Percentiles rank a stretch among this genome's conserved stretches.
phyloP scores from a whole-genome alignment of 805 yeast species.

The Candida boidinii region DNA sequence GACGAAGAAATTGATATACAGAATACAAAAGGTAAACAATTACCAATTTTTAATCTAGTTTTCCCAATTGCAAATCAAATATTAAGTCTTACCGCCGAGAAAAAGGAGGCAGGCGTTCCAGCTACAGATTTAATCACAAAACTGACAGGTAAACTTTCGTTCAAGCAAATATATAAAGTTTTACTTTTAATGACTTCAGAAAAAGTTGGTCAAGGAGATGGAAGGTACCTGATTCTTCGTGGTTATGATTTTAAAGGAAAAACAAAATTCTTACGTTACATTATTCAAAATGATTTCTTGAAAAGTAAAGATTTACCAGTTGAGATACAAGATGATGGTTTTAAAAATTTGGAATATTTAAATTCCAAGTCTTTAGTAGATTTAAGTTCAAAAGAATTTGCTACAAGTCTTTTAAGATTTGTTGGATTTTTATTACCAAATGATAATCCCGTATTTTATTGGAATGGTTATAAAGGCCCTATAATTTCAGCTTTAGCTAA shows the following conservation, averaged over 20 bases:
- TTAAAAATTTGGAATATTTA: neutral
- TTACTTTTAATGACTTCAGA: constrained; percentile 8
- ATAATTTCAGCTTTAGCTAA: neutral
- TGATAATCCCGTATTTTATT: constrained; percentile 4
- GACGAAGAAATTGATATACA: constrained; percentile 22
- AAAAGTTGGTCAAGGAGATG: constrained; percentile 9
- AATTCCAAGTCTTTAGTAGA: constrained; percentile 7
- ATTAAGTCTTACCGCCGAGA: constrained; percentile 33
- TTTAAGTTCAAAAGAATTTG: constrained; percentile 7
- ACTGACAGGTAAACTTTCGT: constrained; percentile 48
- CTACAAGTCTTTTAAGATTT: constrained; percentile 5
- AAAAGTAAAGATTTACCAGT: constrained; percentile 19
- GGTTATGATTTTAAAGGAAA: constrained; percentile 71
- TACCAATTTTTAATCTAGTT: constrained; percentile 37
- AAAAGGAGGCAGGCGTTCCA: constrained; percentile 46
- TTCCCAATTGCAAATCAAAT: constrained; percentile 63
- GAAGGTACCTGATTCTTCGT: constrained; percentile 38
- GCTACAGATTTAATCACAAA: constrained; percentile 42
- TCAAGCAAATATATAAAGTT: constrained; percentile 18
- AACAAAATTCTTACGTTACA: constrained; percentile 60
- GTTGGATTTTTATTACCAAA: constrained; percentile 5
- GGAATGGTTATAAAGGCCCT: constrained; percentile 11
- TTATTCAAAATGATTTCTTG: constrained; percentile 34
- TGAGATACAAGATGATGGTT: neutral
- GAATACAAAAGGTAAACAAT: no score